Conservation (phyloP, 2,329 filamentous ascomycete genomes). For the Ophiostoma quercus region DNA sequence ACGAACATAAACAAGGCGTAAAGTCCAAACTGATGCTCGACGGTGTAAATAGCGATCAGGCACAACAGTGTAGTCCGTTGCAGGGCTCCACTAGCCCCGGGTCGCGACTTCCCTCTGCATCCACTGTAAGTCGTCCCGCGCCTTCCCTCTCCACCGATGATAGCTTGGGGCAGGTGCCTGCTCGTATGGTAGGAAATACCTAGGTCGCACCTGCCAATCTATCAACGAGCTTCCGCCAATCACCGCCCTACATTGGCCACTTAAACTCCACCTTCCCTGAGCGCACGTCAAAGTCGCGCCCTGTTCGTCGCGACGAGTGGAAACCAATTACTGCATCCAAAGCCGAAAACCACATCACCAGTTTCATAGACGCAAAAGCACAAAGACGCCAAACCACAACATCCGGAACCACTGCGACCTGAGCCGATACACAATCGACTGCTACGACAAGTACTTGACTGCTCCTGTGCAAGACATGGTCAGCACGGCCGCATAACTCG, state of each 20-base stretch:
- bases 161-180: neutral
- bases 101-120: conserved; percentile 7
- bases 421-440: neutral
- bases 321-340: conserved; percentile 18
- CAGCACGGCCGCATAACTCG: conserved; percentile 21
- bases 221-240: neutral
- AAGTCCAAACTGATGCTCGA: neutral
- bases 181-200: neutral
- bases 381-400: neutral
- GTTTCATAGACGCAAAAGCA: neutral
- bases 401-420: neutral
- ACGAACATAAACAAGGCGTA: no score
- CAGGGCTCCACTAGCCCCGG: neutral
- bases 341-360: conserved; percentile 8
- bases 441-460: neutral
- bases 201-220: neutral
- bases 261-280: conserved; percentile 1
- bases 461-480: conserved; percentile 27
- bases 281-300: conserved; percentile 4
- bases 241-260: conserved; percentile 2
- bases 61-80: neutral
- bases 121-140: conserved; percentile 7
- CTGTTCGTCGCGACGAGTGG: conserved; percentile 11
- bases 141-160: neutral
- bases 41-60: neutral